Percentiles rank a stretch among this genome's conserved stretches.
Conservation (phyloP, 225 moss, liverwort and hornwort genomes). For the Climacium dendroides region DNA sequence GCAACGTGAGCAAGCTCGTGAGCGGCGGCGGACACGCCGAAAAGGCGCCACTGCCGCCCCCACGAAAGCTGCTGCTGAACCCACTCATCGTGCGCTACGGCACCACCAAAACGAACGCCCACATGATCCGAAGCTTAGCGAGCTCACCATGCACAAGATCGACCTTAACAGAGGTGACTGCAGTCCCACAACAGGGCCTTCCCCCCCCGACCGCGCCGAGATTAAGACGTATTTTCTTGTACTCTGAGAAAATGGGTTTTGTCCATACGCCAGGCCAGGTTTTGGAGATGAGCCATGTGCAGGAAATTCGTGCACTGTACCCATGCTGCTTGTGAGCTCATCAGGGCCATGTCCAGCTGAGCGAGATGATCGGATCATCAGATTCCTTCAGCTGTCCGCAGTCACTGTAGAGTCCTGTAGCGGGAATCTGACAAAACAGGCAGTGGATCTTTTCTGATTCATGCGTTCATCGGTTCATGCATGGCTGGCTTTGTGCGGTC, state of each 20-base stretch:
- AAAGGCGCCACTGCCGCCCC: neutral
- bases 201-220: neutral
- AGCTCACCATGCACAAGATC: neutral
- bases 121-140: neutral
- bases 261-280: neutral
- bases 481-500: neutral
- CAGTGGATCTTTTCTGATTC: neutral
- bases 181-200: neutral
- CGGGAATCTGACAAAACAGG: neutral
- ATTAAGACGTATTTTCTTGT: neutral
- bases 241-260: neutral
- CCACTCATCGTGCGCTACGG: constrained; percentile 4
- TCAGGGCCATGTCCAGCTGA: neutral
- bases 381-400: neutral
- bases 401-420: neutral
- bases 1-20: constrained; percentile 15
- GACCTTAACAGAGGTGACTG: neutral
- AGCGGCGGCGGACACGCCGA: constrained; percentile 13
- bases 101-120: neutral
- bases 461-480: neutral
- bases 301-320: neutral
- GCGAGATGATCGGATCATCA: neutral
- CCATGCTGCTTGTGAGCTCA: neutral
- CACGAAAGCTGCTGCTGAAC: neutral
- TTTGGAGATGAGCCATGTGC: too few species aligned